Evolutionary conservation across 2,329 filamentous ascomycete genomes (phyloP), one percentile per base, ranked within the genome.

Genomic region (Elsinoe fawcettii): DNA sequence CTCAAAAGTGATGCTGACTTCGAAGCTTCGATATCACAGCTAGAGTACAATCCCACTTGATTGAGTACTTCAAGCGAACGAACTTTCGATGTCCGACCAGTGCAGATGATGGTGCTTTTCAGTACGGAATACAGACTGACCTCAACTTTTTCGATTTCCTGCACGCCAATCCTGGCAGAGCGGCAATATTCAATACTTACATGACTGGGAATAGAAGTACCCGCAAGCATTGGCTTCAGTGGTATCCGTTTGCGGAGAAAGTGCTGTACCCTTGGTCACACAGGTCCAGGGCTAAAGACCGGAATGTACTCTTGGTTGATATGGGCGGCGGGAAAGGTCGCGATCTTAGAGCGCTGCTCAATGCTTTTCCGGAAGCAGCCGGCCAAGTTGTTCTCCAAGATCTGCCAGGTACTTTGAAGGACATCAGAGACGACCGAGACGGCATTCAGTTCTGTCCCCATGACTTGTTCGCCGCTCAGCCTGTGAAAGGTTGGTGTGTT

Each of bases 291-390:
- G 43, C 60, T 6, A 56, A 57, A 37, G 59, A 60, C 12, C 9
- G n/a, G 7, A n/a, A 8, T 11, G 61, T 66, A 1, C 56, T 69
- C 1, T 59, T 74, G 5, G 71, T 75, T 34, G 72, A 75, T 39
- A 60, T 75, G 2, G 72, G 71, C 37, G 73, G 73, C 5, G 69
- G 69, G 47, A 68, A 66, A 5, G 73, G 72, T 1, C 66, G 71
- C 18, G 72, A 75, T 58, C 62, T 71, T 7, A 63, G 63, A 1
- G 65, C 65, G 22, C 63, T 74, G 7, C 62, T 68, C 3, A 56
- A 60, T 14, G 64, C 63, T 8, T 67, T 69, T 46, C 72, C 72
- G 0, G 63, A 69, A 1, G 37, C 58, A 70, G 9, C 69, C 67
- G 11, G 27, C 14, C 46, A 34, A 2, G 25, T 51, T 11, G 46